Evolutionary conservation across 306 rosid species (phyloP).

Genomic region (Vachellia pachyceras): DNA sequence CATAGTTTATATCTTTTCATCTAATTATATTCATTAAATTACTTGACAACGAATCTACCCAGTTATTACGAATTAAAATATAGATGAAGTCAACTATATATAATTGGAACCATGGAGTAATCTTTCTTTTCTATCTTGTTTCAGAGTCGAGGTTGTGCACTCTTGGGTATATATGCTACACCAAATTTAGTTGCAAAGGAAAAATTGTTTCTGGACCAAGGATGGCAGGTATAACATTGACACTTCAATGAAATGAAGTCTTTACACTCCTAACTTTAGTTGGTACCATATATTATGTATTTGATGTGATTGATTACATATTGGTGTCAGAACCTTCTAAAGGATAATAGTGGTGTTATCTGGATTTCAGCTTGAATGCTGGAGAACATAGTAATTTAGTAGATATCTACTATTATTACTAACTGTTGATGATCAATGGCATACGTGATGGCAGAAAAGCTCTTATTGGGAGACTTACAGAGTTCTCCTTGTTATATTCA

Average conservation of each 20-base stretch:
- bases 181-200: conserved; percentile 82
- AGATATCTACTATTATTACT: background rate
- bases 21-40: conserved; percentile 10
- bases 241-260: conserved; percentile 11
- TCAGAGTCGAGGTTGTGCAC: conserved; percentile 88
- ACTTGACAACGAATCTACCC: background rate
- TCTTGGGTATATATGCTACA: conserved; percentile 73
- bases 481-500: background rate
- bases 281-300: background rate
- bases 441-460: conserved; percentile 10
- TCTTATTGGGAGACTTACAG: conserved; percentile 7
- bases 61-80: background rate
- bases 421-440: conserved; percentile 23
- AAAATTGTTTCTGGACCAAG: conserved; percentile 78
- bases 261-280: background rate
- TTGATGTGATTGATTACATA: conserved; percentile 24
- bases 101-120: conserved; percentile 14
- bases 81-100: background rate
- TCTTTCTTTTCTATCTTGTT: conserved; percentile 21
- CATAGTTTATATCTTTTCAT: background rate
- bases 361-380: conserved; percentile 22
- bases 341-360: conserved; percentile 28
- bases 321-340: conserved; percentile 13
- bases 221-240: conserved; percentile 80
- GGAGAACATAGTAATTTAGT: background rate